These are phyloP conservation scores for Cryptococcus neoformans DNA, from an alignment of 1,284 basidiomycete genomes.

Conservation along the genomic window DNA sequence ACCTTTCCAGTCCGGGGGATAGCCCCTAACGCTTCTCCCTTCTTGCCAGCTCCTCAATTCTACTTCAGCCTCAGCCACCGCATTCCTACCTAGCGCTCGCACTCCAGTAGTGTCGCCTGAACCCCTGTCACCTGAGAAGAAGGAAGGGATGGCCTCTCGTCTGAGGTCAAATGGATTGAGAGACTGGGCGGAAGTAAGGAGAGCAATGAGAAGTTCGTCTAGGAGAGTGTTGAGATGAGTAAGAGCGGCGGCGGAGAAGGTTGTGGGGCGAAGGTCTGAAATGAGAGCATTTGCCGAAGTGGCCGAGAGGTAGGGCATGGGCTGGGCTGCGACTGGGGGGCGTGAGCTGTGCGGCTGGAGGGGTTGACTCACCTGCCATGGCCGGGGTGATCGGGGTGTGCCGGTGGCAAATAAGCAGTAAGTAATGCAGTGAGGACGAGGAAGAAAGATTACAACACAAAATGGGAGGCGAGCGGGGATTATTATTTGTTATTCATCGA, in stretches of 20 bases:
- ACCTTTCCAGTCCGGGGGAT: slow-evolving; percentile 31
- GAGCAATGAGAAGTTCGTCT: slow-evolving; percentile 77
- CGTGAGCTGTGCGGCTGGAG: background rate
- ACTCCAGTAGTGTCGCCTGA: slow-evolving; percentile 28
- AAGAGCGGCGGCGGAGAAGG: slow-evolving; percentile 69
- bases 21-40: slow-evolving; percentile 42
- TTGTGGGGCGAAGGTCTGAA: slow-evolving; percentile 84
- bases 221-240: slow-evolving; percentile 75
- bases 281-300: slow-evolving; percentile 83
- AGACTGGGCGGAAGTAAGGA: slow-evolving; percentile 68
- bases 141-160: slow-evolving; percentile 60
- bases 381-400: background rate
- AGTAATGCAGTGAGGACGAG: no score
- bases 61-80: slow-evolving; percentile 85
- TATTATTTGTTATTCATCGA: no score
- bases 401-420: background rate
- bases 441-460: no score
- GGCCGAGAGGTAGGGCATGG: slow-evolving; percentile 63
- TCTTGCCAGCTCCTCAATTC: slow-evolving; percentile 78
- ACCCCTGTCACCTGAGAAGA: slow-evolving; percentile 58
- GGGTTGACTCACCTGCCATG: background rate
- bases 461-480: no score
- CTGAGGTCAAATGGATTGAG: slow-evolving; percentile 72
- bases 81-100: slow-evolving; percentile 71
- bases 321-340: background rate